phyloP scores from a whole-genome alignment of 345 rosid species.

The Erysimum cheiranthoides region DNA sequence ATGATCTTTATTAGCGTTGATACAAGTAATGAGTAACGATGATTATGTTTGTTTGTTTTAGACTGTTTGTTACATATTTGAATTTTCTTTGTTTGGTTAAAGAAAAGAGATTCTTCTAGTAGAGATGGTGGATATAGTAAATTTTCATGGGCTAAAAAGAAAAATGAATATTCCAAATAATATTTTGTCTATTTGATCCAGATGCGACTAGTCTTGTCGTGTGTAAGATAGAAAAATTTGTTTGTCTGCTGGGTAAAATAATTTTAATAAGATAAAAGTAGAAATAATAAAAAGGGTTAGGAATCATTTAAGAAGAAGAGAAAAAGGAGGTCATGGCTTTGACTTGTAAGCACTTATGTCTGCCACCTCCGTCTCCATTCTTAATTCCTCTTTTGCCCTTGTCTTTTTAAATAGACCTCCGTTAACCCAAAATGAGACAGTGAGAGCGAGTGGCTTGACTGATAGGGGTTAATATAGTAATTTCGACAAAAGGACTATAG shows the following conservation, averaged over 20 bases:
- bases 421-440: neutral
- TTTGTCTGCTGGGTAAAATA: constrained; percentile 1
- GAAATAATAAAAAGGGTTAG: neutral
- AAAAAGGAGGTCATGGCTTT: constrained; percentile 22
- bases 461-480: neutral
- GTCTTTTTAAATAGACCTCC: too few species aligned
- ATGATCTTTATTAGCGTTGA: neutral
- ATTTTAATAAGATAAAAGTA: neutral
- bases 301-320: neutral
- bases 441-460: too few species aligned
- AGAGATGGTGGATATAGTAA: constrained; percentile 20
- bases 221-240: neutral
- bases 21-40: neutral
- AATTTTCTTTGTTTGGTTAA: neutral
- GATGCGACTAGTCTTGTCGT: constrained; percentile 10
- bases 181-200: constrained; percentile 24
- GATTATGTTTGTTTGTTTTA: too few species aligned
- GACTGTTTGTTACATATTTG: neutral
- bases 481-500: neutral
- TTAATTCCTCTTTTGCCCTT: constrained; percentile 2
- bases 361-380: constrained; percentile 25
- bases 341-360: constrained; percentile 34
- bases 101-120: neutral
- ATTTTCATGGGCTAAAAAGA: neutral
- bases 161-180: constrained; percentile 31